Evolutionary conservation across 352 stramenopile species (phyloP).

Genomic region (Plasmopara muralis): DNA sequence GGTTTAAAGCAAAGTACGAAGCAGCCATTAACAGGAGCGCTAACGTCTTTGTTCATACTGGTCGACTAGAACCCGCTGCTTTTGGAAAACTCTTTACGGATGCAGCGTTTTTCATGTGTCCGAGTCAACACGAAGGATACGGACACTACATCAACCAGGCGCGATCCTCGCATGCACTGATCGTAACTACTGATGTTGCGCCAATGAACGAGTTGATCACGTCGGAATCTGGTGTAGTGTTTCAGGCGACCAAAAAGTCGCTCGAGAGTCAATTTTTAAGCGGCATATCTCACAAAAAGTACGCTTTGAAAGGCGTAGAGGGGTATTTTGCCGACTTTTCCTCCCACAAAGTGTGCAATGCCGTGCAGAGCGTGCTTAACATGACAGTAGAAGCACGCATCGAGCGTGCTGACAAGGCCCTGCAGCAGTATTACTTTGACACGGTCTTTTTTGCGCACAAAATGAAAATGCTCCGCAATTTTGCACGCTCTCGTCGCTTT

Average conservation of each 20-base stretch:
- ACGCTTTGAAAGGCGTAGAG: conserved; percentile 27
- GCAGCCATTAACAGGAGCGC: conserved; percentile 14
- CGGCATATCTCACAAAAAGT: conserved; percentile 14
- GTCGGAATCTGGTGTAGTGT: not conserved
- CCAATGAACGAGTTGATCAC: conserved; percentile 48
- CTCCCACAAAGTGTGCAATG: conserved; percentile 26
- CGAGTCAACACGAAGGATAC: conserved; percentile 43
- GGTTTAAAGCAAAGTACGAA: conserved; percentile 17
- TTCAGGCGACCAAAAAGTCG: not conserved
- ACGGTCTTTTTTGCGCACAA: conserved; percentile 46
- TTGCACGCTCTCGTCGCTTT: conserved; percentile 19
- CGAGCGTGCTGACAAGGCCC: conserved; percentile 21
- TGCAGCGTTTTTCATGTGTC: conserved; percentile 37
- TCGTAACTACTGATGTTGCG: conserved; percentile 39
- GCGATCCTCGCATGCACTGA: conserved; percentile 30
- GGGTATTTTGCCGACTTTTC: conserved; percentile 34
- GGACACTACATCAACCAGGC: conserved; percentile 63
- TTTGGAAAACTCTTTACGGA: conserved; percentile 36
- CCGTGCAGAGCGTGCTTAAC: conserved; percentile 27
- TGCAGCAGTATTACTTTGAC: conserved; percentile 53
- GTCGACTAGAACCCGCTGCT: conserved; percentile 14
- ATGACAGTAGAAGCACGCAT: conserved; percentile 25
- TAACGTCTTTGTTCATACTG: conserved; percentile 27
- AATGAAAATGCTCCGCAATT: conserved; percentile 39
- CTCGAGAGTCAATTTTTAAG: conserved; percentile 28